Conservation (phyloP, 768 basidiomycete genomes). For the Leucocoprinus birnbaumii region DNA sequence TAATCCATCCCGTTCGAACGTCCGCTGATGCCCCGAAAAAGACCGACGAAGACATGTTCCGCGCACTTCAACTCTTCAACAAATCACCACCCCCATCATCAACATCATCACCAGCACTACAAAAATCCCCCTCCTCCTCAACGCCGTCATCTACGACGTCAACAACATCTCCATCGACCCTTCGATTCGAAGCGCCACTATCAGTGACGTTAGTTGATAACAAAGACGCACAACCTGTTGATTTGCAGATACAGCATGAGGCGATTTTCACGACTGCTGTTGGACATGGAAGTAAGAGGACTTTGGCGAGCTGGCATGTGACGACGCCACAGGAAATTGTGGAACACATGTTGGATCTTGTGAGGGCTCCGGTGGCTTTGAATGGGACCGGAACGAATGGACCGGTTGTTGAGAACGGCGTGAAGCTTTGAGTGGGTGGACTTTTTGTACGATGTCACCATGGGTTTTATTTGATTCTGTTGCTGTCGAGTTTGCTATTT, state of each 20-base stretch:
- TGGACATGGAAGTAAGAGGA: constrained; percentile 87
- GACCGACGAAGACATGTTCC: constrained; percentile 99
- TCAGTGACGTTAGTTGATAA: constrained; percentile 51
- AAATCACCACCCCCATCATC: background rate
- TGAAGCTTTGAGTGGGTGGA: constrained; percentile 6
- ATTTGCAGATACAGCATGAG: constrained; percentile 63
- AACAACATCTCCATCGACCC: constrained; percentile 22
- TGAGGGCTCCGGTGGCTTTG: constrained; percentile 22
- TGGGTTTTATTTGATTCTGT: too few species aligned
- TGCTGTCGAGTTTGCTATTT: too few species aligned
- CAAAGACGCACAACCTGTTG: constrained; percentile 39
- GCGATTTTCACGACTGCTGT: constrained; percentile 90
- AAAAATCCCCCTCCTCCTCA: constrained; percentile 29
- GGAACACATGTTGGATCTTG: constrained; percentile 69
- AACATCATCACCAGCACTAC: constrained; percentile 27
- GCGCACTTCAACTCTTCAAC: constrained; percentile 67
- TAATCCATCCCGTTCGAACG: background rate
- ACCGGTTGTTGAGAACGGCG: constrained; percentile 8
- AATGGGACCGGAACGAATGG: background rate
- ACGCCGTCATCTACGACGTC: background rate
- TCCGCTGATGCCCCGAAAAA: constrained; percentile 20
- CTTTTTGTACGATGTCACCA: too few species aligned
- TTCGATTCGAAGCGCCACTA: constrained; percentile 54
- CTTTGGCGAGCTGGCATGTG: constrained; percentile 90
- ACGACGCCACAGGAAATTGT: constrained; percentile 86